Evolutionary conservation across 1,139 yeast genomes (phyloP).

Genomic region (Protomyces inundatus): DNA sequence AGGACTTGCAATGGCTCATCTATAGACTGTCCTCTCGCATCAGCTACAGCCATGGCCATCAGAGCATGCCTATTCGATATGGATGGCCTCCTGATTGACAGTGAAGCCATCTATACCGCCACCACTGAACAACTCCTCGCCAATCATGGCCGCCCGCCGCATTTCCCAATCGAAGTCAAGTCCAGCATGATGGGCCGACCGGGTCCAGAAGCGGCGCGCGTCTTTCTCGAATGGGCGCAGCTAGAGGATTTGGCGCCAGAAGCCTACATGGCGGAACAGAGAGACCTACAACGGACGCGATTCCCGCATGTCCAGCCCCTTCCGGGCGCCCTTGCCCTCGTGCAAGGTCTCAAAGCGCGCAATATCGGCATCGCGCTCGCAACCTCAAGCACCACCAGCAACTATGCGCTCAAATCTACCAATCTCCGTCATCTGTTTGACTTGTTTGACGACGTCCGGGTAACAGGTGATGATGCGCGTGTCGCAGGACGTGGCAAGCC

Average conservation of each 20-base stretch:
- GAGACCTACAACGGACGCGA: constrained; percentile 49
- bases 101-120: constrained; percentile 84
- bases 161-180: constrained; percentile 85
- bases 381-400: constrained; percentile 67
- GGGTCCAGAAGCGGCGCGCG: constrained; percentile 62
- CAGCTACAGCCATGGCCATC: constrained; percentile 31
- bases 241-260: constrained; percentile 52
- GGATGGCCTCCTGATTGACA: constrained; percentile 80
- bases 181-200: constrained; percentile 85
- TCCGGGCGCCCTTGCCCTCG: constrained; percentile 77
- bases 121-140: constrained; percentile 57
- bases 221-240: constrained; percentile 60
- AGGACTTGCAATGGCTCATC: too few species aligned
- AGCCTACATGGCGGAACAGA: constrained; percentile 51
- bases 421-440: constrained; percentile 58
- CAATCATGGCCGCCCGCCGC: constrained; percentile 59
- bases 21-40: background rate
- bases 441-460: constrained; percentile 56
- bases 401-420: constrained; percentile 60
- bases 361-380: constrained; percentile 81
- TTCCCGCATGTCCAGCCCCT: constrained; percentile 65
- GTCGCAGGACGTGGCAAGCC: constrained; percentile 88
- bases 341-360: constrained; percentile 48
- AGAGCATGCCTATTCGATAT: constrained; percentile 83
- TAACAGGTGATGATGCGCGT: constrained; percentile 83